phyloP scores from a whole-genome alignment of 768 basidiomycete genomes.

The Trametes coccinea region DNA sequence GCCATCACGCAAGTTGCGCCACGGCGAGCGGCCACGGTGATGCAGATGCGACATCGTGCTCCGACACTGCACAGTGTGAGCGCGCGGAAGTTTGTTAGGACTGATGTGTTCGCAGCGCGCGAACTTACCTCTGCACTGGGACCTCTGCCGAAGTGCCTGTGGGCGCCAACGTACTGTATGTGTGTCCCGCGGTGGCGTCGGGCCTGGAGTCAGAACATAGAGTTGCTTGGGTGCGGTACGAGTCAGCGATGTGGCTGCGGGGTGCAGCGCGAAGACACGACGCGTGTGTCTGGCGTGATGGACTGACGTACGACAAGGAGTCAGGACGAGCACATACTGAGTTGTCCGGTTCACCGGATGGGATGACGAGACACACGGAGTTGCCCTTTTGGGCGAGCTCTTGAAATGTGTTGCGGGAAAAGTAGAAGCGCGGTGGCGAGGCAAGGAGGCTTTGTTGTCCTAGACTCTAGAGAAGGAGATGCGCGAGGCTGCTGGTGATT shows the following conservation, averaged over 20 bases:
- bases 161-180: not conserved
- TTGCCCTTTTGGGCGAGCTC: not conserved
- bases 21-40: no score
- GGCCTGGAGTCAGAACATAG: not conserved
- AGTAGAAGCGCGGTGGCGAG: no score
- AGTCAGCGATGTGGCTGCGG: not conserved
- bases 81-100: not conserved
- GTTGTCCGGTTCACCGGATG: no score
- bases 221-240: not conserved
- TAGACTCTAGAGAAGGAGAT: no score
- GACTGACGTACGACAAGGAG: no score
- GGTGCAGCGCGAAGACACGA: not conserved
- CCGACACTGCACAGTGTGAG: not conserved
- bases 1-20: no score
- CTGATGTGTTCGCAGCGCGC: not conserved
- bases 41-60: no score
- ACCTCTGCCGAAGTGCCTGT: slow-evolving; percentile 11
- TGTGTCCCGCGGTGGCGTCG: not conserved
- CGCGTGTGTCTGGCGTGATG: not conserved
- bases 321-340: not conserved
- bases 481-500: no score
- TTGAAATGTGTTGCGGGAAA: no score
- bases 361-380: not conserved
- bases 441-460: no score
- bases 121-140: slow-evolving; percentile 3